These are phyloP conservation scores for Marasmius sp. DNA, from an alignment of 1,284 basidiomycete genomes.

Conservation along the genomic window DNA sequence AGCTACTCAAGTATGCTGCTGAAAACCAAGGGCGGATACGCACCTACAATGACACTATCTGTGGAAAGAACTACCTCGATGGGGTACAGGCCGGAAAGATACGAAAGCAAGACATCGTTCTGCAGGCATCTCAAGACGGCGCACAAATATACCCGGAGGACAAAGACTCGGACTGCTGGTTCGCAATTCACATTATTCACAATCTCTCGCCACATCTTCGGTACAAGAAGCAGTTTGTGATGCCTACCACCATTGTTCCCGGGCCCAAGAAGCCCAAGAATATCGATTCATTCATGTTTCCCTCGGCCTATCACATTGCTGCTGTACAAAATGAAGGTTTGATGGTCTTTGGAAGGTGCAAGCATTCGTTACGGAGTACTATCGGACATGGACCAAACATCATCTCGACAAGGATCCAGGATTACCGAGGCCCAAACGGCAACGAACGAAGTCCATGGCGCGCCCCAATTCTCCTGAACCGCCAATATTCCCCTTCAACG, in stretches of 20 bases:
- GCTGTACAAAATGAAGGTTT: constrained; percentile 2
- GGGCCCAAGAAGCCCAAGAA: constrained; percentile 14
- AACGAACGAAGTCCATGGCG: no score
- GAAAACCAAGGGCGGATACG: neutral
- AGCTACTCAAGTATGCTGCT: neutral
- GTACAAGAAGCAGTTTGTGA: constrained; percentile 8
- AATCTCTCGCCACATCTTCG: constrained; percentile 3
- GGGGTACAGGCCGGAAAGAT: neutral
- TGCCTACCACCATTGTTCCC: constrained; percentile 8
- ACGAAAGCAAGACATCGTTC: neutral
- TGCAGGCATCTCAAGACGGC: constrained; percentile 10
- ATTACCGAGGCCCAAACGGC: no score
- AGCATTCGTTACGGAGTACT: no score
- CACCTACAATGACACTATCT: neutral
- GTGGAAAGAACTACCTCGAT: neutral
- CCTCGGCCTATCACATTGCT: constrained; percentile 4
- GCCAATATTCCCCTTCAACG: no score
- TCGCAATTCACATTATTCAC: constrained; percentile 6
- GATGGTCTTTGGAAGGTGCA: no score
- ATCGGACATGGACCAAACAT: no score
- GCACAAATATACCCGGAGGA: constrained; percentile 15
- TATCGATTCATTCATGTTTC: constrained; percentile 10
- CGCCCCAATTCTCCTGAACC: no score
- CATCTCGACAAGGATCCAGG: no score
- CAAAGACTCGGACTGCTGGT: constrained; percentile 16